Conservation (phyloP, 805 yeast species). For the Metschnikowia gruessii region DNA sequence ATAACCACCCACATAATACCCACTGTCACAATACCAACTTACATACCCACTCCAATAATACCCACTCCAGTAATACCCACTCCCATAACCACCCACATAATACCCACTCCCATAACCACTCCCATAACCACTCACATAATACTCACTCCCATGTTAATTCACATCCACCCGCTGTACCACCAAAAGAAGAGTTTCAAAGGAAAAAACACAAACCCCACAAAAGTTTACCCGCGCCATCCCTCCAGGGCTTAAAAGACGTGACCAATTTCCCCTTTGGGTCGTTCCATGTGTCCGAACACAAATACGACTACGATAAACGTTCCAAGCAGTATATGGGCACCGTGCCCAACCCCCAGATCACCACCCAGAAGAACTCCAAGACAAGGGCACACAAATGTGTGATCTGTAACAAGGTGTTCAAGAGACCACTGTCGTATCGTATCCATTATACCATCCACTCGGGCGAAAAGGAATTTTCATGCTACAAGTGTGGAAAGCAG, state of each 20-base stretch:
- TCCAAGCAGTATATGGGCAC: not conserved
- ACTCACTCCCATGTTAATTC: too few relatives aligned
- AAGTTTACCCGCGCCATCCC: too few relatives aligned
- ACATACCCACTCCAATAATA: too few relatives aligned
- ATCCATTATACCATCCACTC: constrained; percentile 76
- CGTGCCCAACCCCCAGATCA: constrained; percentile 1
- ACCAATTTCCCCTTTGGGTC: not conserved
- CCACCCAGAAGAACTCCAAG: not conserved
- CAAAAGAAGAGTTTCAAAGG: too few relatives aligned
- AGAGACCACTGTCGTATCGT: constrained; percentile 76
- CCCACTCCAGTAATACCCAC: too few relatives aligned
- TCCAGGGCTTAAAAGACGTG: constrained; percentile 1
- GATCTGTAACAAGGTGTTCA: constrained; percentile 72
- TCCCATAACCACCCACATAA: too few relatives aligned
- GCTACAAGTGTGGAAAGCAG: constrained; percentile 57
- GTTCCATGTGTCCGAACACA: not conserved
- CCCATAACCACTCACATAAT: too few relatives aligned
- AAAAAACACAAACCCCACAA: too few relatives aligned
- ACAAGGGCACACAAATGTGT: constrained; percentile 27
- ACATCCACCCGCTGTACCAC: too few relatives aligned
- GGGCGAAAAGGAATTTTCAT: constrained; percentile 35
- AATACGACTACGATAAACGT: not conserved
- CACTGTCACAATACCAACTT: too few relatives aligned
- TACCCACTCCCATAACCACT: too few relatives aligned
- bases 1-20: too few relatives aligned